Base-by-base conservation (phyloP, 768 basidiomycete genomes). In the Boletus eberwhitei region DNA sequence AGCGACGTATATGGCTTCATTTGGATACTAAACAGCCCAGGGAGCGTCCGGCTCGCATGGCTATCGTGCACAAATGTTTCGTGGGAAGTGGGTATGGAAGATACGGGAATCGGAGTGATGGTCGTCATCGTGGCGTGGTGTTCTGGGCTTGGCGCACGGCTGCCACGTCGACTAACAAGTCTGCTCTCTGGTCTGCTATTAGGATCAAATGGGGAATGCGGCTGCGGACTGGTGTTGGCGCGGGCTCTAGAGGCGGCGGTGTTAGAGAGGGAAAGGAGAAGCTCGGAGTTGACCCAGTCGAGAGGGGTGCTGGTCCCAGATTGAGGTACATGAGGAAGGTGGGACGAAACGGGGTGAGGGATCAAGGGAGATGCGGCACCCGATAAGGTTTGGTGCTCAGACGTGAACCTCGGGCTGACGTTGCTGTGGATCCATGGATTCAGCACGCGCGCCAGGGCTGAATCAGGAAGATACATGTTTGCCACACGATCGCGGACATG, bases 401-500 rank as follows among this genome's bases (percentile, higher is more conserved):
- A 46, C 26, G 7, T 45, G 31, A 66, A 60, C 13, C 73, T 73
- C 14, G 79, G 75, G 46, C 76, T 79, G 48, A 75, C 65, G 32
- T 74, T 74, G 37, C 62, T 69, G 53, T 61, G 67, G 5, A 83
- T 70, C 83, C 84, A 87, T 0, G 86, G 86, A 57, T 87, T 88
- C 7, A 76, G 73, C 34, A 86, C 79, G 16, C 85, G 83, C 68
- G 85, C 73, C 2, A 80, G 81, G n/a, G 78, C 78, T 17, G 79
- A 72, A 43, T 86, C 86, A 0, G 86, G 79, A 4, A 89, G 68
- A 58, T 77, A 87, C 81, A 87, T 84, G 60, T 87, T 87, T 39
- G 88, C 87, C 40, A 98, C 86, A 36, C 96, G 82, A 67, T 98
- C 96, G 39, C 90, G 83, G 24, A 98, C 83, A 69, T 98, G 96